Evolutionary conservation across 345 rosid genomes (phyloP).

Genomic region (Populus euphratica): DNA sequence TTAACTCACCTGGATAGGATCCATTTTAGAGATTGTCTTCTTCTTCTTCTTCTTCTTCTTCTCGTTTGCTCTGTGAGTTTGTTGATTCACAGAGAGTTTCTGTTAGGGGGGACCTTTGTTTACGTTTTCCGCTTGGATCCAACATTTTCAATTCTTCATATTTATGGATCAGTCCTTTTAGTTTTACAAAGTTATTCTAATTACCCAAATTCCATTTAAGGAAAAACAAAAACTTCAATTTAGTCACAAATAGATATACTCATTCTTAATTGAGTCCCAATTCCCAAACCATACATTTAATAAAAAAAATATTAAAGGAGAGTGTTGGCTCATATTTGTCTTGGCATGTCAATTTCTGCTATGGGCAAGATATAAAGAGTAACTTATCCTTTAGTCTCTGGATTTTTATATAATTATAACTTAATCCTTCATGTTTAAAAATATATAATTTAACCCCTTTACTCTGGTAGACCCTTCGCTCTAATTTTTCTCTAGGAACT

Average conservation of each 20-base stretch:
- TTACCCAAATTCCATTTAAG: background rate
- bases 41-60: background rate
- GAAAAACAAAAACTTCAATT: too few species aligned
- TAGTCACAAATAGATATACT: too few species aligned
- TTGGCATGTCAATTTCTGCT: too few species aligned
- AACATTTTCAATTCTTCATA: background rate
- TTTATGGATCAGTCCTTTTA: slow-evolving; percentile 5
- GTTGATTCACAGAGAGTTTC: background rate
- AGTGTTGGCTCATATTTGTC: too few species aligned
- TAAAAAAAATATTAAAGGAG: too few species aligned
- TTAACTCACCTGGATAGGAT: slow-evolving; percentile 42
- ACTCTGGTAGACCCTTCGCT: background rate
- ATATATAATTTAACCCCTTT: background rate
- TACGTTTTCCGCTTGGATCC: background rate
- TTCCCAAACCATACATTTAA: too few species aligned
- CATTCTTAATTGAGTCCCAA: too few species aligned
- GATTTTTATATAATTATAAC: background rate
- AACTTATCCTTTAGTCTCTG: background rate
- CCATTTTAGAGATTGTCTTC: slow-evolving; percentile 23
- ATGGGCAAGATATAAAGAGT: too few species aligned
- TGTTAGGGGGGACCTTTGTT: background rate
- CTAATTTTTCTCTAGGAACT: background rate
- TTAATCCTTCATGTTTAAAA: background rate
- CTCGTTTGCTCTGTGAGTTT: too few species aligned
- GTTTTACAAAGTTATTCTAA: background rate